Evolutionary conservation across 257 asterid genomes (phyloP).

Genomic region (Lycium barbarum): DNA sequence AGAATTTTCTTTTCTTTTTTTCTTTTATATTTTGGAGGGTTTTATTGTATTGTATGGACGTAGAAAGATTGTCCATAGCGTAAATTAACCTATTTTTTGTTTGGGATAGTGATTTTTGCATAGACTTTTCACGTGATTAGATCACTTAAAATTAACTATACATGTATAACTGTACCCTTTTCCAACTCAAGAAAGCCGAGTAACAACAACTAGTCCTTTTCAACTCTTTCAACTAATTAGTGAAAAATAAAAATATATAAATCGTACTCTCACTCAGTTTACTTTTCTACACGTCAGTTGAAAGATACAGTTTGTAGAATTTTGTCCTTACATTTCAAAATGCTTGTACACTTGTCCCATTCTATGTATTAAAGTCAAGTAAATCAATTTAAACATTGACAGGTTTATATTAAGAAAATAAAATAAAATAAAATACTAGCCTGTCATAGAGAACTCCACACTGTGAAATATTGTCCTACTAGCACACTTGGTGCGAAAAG

Average conservation of each 20-base stretch:
- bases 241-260: not conserved
- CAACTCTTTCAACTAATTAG: not conserved
- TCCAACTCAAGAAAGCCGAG: not conserved
- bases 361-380: not conserved
- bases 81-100: too few species aligned
- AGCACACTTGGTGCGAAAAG: not conserved
- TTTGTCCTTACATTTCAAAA: not conserved
- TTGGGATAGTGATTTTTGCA: too few species aligned
- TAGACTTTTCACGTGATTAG: too few species aligned
- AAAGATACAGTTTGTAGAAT: not conserved
- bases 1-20: not conserved
- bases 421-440: not conserved
- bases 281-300: not conserved
- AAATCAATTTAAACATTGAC: not conserved
- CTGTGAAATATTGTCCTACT: not conserved
- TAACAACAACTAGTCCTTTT: not conserved
- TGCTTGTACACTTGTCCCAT: not conserved
- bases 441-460: not conserved
- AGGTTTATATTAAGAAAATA: not conserved
- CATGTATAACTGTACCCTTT: too few species aligned
- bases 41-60: too few species aligned
- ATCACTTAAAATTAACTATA: too few species aligned
- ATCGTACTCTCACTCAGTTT: not conserved
- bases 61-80: too few species aligned
- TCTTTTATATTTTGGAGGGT: too few species aligned